Evolutionary conservation across 164 flowering plant species (phyloP), one percentile per base, ranked within the genome.

Genomic region (Chimonanthus praecox): DNA sequence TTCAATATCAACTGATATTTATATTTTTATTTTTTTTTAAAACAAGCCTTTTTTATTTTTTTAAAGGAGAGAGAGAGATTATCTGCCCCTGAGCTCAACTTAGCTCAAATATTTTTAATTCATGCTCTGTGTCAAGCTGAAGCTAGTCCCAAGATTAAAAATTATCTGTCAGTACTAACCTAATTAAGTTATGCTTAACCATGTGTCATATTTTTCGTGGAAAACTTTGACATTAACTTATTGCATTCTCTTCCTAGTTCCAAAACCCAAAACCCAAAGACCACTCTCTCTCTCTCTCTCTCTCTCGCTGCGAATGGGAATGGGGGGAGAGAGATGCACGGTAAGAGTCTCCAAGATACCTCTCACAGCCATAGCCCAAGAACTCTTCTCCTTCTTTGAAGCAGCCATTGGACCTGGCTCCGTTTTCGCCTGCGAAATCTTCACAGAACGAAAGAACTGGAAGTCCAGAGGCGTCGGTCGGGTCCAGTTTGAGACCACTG

Each of bases 371-470:
- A 80, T 76, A 21, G 97, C 97, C 64, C 66, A 77, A 44, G 92
- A 92, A 58, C 88, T 95, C 71, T 63, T 82, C 5, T 58, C 71
- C 44, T 92, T 86, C 88, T 84, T 95, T 58, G 92, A 90, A 70
- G 50, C 85, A 63, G 33, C 7, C 13, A 76, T 89, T 68, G 97
- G 97, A 3, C 62, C 75, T 21, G 79, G 67, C 78, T 76, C 94
- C 46, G 82, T 95, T 77, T 91, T 80, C 78, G 98, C 99, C 60
- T 21, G 86, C 49, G 91, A 88, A 49, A 92, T 95, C 79, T 18
- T 68, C 72, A 81, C 98, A 0, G 91, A 86, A n/a, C 88, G 74
- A 68, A 81, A 78, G 47, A 88, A 90, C 86, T 95, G 99, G 98
- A 93, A 87, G 70, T 86, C 97, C 16, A 85, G 86, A 47, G 97